phyloP scores from a whole-genome alignment of 2,329 filamentous ascomycete genomes.

The Cladosporium cucumerinum region DNA sequence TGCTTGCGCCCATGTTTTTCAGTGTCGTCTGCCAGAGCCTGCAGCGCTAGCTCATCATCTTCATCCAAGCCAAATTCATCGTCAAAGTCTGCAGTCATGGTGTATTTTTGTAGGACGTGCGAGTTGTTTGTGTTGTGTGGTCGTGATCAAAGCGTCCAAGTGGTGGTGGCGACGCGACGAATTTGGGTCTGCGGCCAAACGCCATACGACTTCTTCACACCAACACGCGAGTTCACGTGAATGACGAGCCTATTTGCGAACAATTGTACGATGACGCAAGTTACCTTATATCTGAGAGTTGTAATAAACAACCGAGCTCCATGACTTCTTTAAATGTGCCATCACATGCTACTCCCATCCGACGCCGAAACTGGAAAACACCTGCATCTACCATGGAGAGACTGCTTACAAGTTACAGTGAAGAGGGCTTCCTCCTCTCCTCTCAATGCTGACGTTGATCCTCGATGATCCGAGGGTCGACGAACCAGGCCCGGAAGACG shows the following conservation, averaged over 20 bases:
- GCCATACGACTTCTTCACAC: background rate
- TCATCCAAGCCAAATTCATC: slow-evolving; percentile 29
- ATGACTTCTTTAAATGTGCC: no score
- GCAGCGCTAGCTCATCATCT: slow-evolving; percentile 26
- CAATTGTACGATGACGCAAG: background rate
- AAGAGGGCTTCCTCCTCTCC: background rate
- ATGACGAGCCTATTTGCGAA: background rate
- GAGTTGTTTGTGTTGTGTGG: background rate
- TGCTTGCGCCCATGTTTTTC: background rate
- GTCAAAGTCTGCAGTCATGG: slow-evolving; percentile 15
- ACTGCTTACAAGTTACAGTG: background rate
- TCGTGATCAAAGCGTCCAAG: background rate
- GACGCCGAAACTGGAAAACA: background rate
- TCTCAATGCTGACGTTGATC: background rate
- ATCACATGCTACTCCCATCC: background rate
- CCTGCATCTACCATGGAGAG: background rate
- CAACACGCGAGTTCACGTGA: background rate
- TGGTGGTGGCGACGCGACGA: background rate
- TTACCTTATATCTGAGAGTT: background rate
- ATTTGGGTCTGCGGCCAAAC: background rate
- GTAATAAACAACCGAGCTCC: no score
- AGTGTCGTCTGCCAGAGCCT: background rate
- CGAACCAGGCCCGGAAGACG: background rate
- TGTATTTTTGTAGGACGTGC: background rate
- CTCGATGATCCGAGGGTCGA: background rate